Evolutionary conservation across 2,329 filamentous ascomycete species (phyloP), one percentile per base, ranked within the genome.

Genomic region (Fusarium setosum): DNA sequence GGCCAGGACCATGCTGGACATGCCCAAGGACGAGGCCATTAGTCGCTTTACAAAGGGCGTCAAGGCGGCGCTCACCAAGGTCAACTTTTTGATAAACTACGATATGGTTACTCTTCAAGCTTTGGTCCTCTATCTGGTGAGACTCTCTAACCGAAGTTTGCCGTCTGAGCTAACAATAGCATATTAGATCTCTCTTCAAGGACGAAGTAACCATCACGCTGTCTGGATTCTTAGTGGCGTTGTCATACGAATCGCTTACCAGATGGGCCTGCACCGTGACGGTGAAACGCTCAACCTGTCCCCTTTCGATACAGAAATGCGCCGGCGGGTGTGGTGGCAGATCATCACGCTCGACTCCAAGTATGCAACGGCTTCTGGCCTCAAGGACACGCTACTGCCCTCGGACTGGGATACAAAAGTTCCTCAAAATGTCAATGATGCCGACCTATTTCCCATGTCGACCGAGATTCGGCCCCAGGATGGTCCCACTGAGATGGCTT

Each of bases 301-400:
- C 2, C 48, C 54, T 5, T 55, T 67, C 15, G 56, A 61, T 12
- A 56, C 42, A 15, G 65, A 67, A 29, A 63, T 65, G 37, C 53
- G 65, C 17, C 37, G 65, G 15, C 58, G 65, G 4, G 41, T 65
- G 4, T 67, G 65, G 65, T 67, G 65, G 65, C 65, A 67, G 26
- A 56, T 67, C 17, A 47, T 62, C 23, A 55, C 51, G 12, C 44
- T 65, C 24, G 65, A 34, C 32, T 42, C 47, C 35, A 59, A 26
- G 37, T 64, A 32, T 34, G 64, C 50, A 13, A 45, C 38, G 6
- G 31, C 51, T 4, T 61, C 59, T 6, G 59, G 59, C 15, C 17
- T 65, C 3, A 53, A 38, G 18, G 20, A 42, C 3, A 53, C 62
- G 4, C 40, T 60, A n/a, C 40, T 56, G 2, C 52, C 59, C n/a